A percentile compares a stretch with the other conserved stretches of the same genome.
Evolutionary conservation across 2,329 filamentous ascomycete genomes (phyloP).

Genomic region (Neocatenulostroma microsporum): DNA sequence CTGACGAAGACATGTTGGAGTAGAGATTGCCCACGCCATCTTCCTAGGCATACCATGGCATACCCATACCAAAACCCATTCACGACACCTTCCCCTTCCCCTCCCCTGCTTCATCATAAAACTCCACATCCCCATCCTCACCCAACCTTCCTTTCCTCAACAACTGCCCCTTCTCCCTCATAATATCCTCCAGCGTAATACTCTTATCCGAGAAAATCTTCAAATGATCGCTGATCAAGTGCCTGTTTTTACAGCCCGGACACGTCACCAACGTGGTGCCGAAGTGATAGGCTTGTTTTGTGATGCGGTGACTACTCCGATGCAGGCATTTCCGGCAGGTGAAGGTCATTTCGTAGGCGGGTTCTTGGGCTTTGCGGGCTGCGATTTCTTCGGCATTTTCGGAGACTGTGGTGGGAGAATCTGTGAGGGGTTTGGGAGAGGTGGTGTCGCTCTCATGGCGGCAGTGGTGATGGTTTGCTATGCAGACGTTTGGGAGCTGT

Average conservation of each 20-base stretch:
- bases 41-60: no score
- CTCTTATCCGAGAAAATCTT: constrained; percentile 67
- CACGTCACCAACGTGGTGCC: constrained; percentile 86
- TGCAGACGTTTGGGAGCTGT: not conserved
- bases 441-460: constrained; percentile 6
- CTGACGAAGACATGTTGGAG: no score
- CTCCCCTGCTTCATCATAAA: constrained; percentile 61
- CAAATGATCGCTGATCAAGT: constrained; percentile 87
- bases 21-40: no score
- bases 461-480: constrained; percentile 4
- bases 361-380: constrained; percentile 42
- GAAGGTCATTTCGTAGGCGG: constrained; percentile 80
- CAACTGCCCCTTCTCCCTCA: constrained; percentile 65
- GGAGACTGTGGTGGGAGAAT: constrained; percentile 18
- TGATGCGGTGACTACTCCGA: constrained; percentile 76
- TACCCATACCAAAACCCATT: no score
- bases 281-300: constrained; percentile 90
- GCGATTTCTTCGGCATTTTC: constrained; percentile 27
- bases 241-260: constrained; percentile 74
- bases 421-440: constrained; percentile 22
- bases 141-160: constrained; percentile 65
- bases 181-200: constrained; percentile 68
- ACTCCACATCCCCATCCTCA: constrained; percentile 79
- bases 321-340: constrained; percentile 73
- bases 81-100: not conserved